Evolutionary conservation across 2,329 filamentous ascomycete genomes (phyloP).

Genomic region (Colletotrichum falcatum): DNA sequence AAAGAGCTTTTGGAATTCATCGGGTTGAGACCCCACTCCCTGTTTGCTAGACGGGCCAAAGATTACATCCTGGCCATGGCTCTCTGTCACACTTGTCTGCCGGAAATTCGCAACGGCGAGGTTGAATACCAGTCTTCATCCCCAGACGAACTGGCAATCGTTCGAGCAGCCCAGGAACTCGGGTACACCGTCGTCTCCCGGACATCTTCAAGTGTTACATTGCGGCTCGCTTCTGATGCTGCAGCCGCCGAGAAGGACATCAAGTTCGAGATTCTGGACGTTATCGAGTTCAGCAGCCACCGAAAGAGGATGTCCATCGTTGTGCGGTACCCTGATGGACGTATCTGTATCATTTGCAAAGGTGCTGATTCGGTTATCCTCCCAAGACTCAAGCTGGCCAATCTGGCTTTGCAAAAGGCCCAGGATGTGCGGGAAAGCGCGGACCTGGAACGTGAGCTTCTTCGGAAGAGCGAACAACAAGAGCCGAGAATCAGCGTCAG

Average conservation of each 20-base stretch:
- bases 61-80: conserved; percentile 88
- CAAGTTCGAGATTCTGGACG: conserved; percentile 82
- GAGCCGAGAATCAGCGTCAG: conserved; percentile 68
- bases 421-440: conserved; percentile 71
- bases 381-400: conserved; percentile 78
- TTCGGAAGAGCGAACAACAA: conserved; percentile 66
- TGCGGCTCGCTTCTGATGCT: conserved; percentile 56
- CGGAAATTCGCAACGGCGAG: conserved; percentile 78
- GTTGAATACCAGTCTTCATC: conserved; percentile 90
- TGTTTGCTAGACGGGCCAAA: conserved; percentile 82
- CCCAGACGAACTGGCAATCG: conserved; percentile 88
- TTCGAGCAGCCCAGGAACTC: conserved; percentile 85
- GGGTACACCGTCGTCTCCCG: conserved; percentile 83
- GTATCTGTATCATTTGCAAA: conserved; percentile 88
- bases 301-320: conserved; percentile 93
- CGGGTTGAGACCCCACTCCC: conserved; percentile 77
- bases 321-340: conserved; percentile 85
- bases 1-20: conserved; percentile 84
- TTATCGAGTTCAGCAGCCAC: conserved; percentile 91
- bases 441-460: conserved; percentile 68
- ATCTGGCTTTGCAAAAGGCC: conserved; percentile 82
- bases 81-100: conserved; percentile 90
- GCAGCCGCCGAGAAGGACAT: conserved; percentile 61
- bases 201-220: conserved; percentile 75
- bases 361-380: conserved; percentile 89